Base-by-base conservation (phyloP, 106 monocot genomes). In the Acorus calamus region DNA sequence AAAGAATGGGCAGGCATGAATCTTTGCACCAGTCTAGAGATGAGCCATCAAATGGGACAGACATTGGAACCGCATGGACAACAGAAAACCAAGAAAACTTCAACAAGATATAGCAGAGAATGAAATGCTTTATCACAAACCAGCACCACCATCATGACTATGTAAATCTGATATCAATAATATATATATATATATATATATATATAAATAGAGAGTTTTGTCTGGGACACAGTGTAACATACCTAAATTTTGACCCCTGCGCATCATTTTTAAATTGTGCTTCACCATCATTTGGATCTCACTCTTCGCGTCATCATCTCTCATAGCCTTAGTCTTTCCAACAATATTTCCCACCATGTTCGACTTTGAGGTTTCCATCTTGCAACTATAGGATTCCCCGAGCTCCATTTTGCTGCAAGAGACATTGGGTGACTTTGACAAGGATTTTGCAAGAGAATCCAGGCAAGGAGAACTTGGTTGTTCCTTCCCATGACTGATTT, bases 271-370 rank as follows among this genome's bases (percentile, higher is more conserved):
- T 56, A 89, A 68, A 50, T 85, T 83, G 28, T 77, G 73, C 73
- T 82, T 89, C 13, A 85, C 89, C 55, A 89, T 43, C 8, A 75
- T 72, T 57, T 77, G 85, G 50, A 89, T 44, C 55, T 82, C 89
- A 75, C 47, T 58, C 53, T 89, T 89, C 7, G 73, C 61, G 51
- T 8, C 58, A 46, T 61, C 55, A 14, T 46, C 47, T n/a, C 14
- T 54, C 51, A 50, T 64, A 4, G 41, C 55, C 7, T 50, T 66
- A 70, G 3, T 74, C 60, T 53, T 56, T 60, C 58, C 11, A 42
- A 14, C 10, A 65, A 5, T 53, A 47, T 2, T 11, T 8, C 8
- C 58, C 28, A 3, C 52, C n/a, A 43, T 3, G 11, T 75, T 74
- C 13, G 13, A 3, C 4, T 57, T 46, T 28, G 46, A 6, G 42